Evolutionary conservation across 768 basidiomycete genomes (phyloP).

Genomic region (Vararia minispora): DNA sequence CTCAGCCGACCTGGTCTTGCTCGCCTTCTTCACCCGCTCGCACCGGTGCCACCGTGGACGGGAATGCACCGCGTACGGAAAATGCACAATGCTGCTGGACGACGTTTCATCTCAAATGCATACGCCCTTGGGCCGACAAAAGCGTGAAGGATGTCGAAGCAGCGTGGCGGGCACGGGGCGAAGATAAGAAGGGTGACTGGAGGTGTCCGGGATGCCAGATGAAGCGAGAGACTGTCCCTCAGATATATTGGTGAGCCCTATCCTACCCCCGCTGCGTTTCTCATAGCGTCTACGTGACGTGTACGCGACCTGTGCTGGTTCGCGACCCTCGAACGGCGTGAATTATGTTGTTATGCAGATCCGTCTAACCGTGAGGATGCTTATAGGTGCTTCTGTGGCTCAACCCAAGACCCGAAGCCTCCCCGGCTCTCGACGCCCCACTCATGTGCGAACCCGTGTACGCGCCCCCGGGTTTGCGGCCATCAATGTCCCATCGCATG

Average conservation of each 20-base stretch:
- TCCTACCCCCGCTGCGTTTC: background rate
- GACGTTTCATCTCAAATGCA: constrained; percentile 85
- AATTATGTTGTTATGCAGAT: too few species aligned
- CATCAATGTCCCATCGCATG: constrained; percentile 81
- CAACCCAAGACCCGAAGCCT: constrained; percentile 60
- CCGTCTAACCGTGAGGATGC: background rate
- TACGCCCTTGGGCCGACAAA: constrained; percentile 79
- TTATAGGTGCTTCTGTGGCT: constrained; percentile 79
- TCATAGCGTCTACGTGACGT: background rate
- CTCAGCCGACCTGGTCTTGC: constrained; percentile 83
- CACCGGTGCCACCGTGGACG: constrained; percentile 15
- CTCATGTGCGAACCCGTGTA: constrained; percentile 64
- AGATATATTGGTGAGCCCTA: constrained; percentile 48
- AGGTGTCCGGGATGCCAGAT: constrained; percentile 90
- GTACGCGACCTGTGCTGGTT: too few species aligned
- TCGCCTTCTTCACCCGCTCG: constrained; percentile 45
- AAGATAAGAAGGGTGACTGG: constrained; percentile 70
- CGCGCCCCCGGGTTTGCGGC: constrained; percentile 50
- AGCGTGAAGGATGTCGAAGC: constrained; percentile 63
- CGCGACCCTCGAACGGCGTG: too few species aligned
- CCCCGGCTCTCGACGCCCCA: constrained; percentile 63
- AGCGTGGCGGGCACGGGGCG: constrained; percentile 64
- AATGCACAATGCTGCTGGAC: constrained; percentile 71
- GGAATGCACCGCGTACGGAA: constrained; percentile 8
- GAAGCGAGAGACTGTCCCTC: constrained; percentile 55